These are phyloP conservation scores for Apostasia ramifera DNA, from an alignment of 106 monocot species.

Conservation along the genomic window DNA sequence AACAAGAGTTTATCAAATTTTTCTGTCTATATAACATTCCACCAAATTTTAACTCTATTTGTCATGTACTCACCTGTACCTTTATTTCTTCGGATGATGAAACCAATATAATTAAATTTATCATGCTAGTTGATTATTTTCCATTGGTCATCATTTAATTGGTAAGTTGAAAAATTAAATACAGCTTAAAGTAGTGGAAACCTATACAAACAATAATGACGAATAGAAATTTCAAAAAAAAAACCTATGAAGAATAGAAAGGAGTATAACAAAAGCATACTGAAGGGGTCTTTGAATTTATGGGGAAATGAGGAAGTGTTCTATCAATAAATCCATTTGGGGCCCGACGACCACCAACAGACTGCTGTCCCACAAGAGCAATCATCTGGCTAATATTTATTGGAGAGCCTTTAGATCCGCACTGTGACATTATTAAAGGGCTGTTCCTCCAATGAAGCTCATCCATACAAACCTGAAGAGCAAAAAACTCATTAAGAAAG, in stretches of 20 bases:
- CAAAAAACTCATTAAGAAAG: background rate
- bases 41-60: too few relatives aligned
- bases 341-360: slow-evolving; percentile 95
- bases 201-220: background rate
- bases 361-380: slow-evolving; percentile 94
- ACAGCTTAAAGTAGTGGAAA: too few relatives aligned
- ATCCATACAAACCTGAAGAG: slow-evolving; percentile 70
- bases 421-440: slow-evolving; percentile 95
- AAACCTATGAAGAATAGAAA: background rate
- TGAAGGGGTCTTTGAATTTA: slow-evolving; percentile 75
- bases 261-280: slow-evolving; percentile 38
- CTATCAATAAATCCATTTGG: slow-evolving; percentile 94
- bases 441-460: slow-evolving; percentile 96
- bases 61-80: too few relatives aligned
- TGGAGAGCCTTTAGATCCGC: slow-evolving; percentile 96
- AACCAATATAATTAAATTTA: too few relatives aligned
- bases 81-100: too few relatives aligned
- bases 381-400: slow-evolving; percentile 98
- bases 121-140: too few relatives aligned
- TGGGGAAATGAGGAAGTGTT: slow-evolving; percentile 87
- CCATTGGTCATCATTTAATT: too few relatives aligned
- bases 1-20: too few relatives aligned
- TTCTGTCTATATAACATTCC: too few relatives aligned
- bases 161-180: too few relatives aligned
- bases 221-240: background rate